phyloP scores from a whole-genome alignment of 2,329 filamentous ascomycete genomes.

The Akanthomyces dipterigenus region DNA sequence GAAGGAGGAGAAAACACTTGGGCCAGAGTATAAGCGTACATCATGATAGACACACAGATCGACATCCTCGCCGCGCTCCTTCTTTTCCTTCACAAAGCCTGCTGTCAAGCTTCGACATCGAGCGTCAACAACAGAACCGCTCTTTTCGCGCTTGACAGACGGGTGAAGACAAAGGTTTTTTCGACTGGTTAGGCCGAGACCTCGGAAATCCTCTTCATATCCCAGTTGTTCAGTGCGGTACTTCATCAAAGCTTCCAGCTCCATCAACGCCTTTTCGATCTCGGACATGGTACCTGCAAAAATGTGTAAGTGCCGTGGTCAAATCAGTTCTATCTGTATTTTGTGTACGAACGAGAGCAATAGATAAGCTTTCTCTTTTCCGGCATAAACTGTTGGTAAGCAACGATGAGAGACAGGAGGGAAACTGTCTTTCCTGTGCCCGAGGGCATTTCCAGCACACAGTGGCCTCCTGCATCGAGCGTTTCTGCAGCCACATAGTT shows the following conservation, averaged over 20 bases:
- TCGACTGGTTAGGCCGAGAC: slow-evolving; percentile 85
- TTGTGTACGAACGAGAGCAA: slow-evolving; percentile 65
- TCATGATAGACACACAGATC: slow-evolving; percentile 95
- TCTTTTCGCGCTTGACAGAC: slow-evolving; percentile 93
- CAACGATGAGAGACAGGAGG: slow-evolving; percentile 87
- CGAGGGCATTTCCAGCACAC: slow-evolving; percentile 97
- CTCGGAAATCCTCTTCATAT: slow-evolving; percentile 84
- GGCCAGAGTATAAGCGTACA: slow-evolving; percentile 36
- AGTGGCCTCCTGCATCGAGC: slow-evolving; percentile 89
- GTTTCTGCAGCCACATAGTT: slow-evolving; percentile 43
- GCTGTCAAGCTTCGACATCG: slow-evolving; percentile 91
- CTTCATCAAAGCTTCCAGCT: slow-evolving; percentile 90
- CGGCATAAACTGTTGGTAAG: slow-evolving; percentile 90
- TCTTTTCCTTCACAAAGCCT: slow-evolving; percentile 96
- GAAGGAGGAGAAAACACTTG: not conserved
- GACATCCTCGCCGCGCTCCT: slow-evolving; percentile 88
- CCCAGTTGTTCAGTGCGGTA: slow-evolving; percentile 88
- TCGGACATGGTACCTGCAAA: slow-evolving; percentile 87
- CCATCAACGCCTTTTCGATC: slow-evolving; percentile 93
- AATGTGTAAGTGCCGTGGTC: not conserved
- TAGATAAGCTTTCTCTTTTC: slow-evolving; percentile 96
- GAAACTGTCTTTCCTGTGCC: slow-evolving; percentile 98
- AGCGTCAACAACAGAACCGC: slow-evolving; percentile 89
- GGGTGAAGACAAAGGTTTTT: slow-evolving; percentile 97
- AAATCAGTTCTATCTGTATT: no score